Conservation (phyloP, 2,329 filamentous ascomycete genomes). For the Fusarium marasasianum region DNA sequence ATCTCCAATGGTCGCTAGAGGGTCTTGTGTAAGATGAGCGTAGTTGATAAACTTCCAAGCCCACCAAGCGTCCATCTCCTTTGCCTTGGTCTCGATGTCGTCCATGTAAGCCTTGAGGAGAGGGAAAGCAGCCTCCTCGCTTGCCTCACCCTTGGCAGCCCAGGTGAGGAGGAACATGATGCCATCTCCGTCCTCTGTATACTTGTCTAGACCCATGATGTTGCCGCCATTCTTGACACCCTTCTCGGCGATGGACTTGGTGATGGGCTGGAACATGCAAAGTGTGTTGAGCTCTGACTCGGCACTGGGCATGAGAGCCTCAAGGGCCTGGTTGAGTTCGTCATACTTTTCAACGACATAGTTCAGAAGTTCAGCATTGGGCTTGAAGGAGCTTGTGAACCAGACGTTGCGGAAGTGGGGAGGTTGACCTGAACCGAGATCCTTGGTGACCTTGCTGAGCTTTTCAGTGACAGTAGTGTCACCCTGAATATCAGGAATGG, state of each 20-base stretch:
- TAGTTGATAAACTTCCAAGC: constrained; percentile 57
- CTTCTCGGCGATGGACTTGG: constrained; percentile 44
- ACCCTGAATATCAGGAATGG: constrained; percentile 32
- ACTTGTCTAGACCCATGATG: constrained; percentile 47
- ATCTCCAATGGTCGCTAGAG: constrained; percentile 50
- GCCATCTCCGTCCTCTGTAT: constrained; percentile 40
- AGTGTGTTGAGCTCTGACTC: constrained; percentile 44
- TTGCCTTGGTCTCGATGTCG: constrained; percentile 42
- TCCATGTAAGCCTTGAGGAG: constrained; percentile 48
- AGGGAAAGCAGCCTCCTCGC: constrained; percentile 48
- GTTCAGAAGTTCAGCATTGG: constrained; percentile 47
- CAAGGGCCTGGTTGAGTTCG: constrained; percentile 41
- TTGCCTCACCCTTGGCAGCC: constrained; percentile 47
- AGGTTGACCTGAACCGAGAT: constrained; percentile 45
- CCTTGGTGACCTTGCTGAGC: constrained; percentile 44
- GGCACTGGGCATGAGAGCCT: constrained; percentile 37
- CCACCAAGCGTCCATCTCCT: constrained; percentile 40
- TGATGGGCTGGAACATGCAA: constrained; percentile 48
- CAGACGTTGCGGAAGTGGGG: constrained; percentile 47
- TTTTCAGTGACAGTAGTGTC: constrained; percentile 43
- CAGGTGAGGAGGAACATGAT: constrained; percentile 47
- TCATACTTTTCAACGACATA: constrained; percentile 47
- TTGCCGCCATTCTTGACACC: constrained; percentile 47
- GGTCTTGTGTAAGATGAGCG: constrained; percentile 51
- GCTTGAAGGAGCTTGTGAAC: constrained; percentile 50